Percentiles rank a stretch among this genome's conserved stretches.
These are phyloP conservation scores for Sporobolomyces phaffii DNA, from an alignment of 768 basidiomycete genomes.

Conservation along the genomic window DNA sequence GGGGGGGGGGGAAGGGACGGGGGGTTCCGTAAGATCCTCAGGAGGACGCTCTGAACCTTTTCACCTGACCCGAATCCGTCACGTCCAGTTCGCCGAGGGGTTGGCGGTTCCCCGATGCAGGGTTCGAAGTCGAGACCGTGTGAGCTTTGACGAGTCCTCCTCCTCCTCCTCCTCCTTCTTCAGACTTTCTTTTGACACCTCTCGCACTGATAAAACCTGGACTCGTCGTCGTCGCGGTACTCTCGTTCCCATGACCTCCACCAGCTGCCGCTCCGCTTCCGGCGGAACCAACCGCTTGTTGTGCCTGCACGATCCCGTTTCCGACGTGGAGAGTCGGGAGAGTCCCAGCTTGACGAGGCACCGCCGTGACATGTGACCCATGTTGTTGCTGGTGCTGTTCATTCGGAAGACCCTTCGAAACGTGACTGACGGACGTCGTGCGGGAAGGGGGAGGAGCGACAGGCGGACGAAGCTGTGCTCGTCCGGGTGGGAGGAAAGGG, in stretches of 20 bases:
- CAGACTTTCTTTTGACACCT: background rate
- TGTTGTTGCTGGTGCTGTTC: too few relatives aligned
- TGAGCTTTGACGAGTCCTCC: background rate
- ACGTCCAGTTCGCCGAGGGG: background rate
- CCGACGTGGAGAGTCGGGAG: slow-evolving; percentile 2
- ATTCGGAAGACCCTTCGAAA: too few relatives aligned
- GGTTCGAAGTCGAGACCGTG: slow-evolving; percentile 3
- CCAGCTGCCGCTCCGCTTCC: background rate
- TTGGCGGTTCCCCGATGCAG: background rate
- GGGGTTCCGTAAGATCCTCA: too few relatives aligned
- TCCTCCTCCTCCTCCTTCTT: background rate
- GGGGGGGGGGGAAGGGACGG: background rate
- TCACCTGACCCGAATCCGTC: background rate
- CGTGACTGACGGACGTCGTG: background rate
- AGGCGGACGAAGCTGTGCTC: background rate
- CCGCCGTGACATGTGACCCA: too few relatives aligned
- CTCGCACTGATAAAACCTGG: background rate
- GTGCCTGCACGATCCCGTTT: background rate
- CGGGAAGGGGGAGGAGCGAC: background rate
- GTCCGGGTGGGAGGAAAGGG: too few relatives aligned
- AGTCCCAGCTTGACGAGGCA: background rate
- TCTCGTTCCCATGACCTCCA: background rate
- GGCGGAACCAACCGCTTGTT: background rate
- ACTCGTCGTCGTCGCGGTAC: background rate
- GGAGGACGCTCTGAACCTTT: background rate